These are phyloP conservation scores for Chamaecrista fasciculata DNA, from an alignment of 306 rosid genomes.

Conservation along the genomic window DNA sequence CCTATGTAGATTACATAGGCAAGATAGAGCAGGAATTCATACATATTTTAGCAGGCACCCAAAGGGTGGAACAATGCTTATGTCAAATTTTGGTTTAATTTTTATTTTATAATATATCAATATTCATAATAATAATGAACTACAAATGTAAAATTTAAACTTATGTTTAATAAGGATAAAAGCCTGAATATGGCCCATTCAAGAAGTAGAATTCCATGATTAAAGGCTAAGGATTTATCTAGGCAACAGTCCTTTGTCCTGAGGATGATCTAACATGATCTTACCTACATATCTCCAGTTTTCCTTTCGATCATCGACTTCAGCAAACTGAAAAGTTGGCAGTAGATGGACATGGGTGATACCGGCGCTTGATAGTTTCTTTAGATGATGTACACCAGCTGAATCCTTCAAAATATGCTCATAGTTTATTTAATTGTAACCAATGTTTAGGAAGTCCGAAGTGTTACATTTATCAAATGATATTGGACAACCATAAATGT, in stretches of 20 bases:
- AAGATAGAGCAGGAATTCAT: background rate
- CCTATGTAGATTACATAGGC: background rate
- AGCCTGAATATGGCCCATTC: background rate
- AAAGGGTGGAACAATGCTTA: background rate
- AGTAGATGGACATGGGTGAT: constrained; percentile 83
- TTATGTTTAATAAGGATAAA: background rate
- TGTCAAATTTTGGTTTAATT: constrained; percentile 5
- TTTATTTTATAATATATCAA: constrained; percentile 5
- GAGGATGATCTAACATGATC: constrained; percentile 22
- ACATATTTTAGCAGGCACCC: background rate
- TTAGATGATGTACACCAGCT: constrained; percentile 72
- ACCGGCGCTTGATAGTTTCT: constrained; percentile 83
- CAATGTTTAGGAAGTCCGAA: background rate
- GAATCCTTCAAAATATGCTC: constrained; percentile 61
- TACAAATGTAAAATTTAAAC: background rate
- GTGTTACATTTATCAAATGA: background rate
- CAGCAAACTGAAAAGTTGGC: constrained; percentile 88
- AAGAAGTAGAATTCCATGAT: constrained; percentile 19
- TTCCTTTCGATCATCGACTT: constrained; percentile 80
- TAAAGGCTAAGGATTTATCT: constrained; percentile 7
- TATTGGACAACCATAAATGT: background rate
- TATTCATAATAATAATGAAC: background rate
- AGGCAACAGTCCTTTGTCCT: constrained; percentile 1
- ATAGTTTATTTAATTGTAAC: background rate
- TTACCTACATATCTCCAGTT: constrained; percentile 80